phyloP scores from a whole-genome alignment of 306 rosid genomes.

The Clitoria ternatea region DNA sequence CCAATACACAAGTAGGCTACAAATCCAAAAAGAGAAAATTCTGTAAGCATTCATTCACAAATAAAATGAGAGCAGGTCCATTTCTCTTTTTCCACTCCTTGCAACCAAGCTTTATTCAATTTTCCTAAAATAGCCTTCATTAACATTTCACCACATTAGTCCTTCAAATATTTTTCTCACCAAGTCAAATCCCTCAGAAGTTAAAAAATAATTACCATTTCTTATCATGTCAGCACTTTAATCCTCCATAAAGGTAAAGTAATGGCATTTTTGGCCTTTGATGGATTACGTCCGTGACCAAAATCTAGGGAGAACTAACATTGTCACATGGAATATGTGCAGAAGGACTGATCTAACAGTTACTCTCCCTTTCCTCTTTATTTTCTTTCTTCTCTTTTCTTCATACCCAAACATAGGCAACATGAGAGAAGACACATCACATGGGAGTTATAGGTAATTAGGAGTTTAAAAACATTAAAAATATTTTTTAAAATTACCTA shows the following conservation, averaged over 20 bases:
- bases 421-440: background rate
- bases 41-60: background rate
- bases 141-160: background rate
- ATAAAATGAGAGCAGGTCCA: background rate
- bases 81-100: background rate
- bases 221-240: background rate
- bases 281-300: background rate
- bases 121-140: background rate
- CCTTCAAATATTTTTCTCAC: background rate
- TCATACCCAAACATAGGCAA: no score
- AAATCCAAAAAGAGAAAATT: background rate
- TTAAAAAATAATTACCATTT: background rate
- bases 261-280: background rate
- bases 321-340: background rate
- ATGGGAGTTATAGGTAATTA: background rate
- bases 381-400: no score
- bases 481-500: background rate
- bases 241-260: background rate
- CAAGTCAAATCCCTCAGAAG: background rate
- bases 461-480: background rate
- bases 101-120: background rate
- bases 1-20: background rate
- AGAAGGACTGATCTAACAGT: background rate
- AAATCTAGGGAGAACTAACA: background rate
- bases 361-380: no score